A percentile compares a stretch with the other conserved stretches of the same genome.
These are phyloP conservation scores for Myriosclerotinia scirpicola DNA, from an alignment of 2,329 filamentous ascomycete species.

Conservation along the genomic window DNA sequence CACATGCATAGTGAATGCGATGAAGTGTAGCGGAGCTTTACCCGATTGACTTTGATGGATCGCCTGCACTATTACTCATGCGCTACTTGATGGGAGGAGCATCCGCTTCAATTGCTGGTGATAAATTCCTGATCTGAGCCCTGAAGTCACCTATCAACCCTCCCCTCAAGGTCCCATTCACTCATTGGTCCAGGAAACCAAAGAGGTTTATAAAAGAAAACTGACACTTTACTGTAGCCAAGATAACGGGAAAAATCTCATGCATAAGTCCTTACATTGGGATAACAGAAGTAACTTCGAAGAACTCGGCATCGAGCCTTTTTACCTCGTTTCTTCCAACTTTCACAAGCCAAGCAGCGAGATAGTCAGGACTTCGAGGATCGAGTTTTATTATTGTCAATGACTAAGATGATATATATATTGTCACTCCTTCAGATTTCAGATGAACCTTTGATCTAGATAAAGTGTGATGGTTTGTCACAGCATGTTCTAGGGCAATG, in stretches of 20 bases:
- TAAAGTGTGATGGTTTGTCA: too few species aligned
- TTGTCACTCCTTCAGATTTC: too few species aligned
- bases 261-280: background rate
- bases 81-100: too few species aligned
- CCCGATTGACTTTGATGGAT: too few species aligned
- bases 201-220: too few species aligned
- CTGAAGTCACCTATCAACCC: background rate
- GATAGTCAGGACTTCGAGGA: background rate
- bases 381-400: too few species aligned
- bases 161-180: background rate
- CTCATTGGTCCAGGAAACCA: background rate
- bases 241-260: background rate
- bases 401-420: rapidly evolving
- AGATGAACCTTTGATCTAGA: background rate
- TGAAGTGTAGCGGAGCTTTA: too few species aligned
- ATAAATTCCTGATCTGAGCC: too few species aligned
- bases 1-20: too few species aligned
- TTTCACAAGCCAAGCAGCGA: background rate
- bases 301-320: background rate
- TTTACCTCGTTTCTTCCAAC: background rate
- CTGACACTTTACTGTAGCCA: background rate
- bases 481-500: too few species aligned
- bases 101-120: too few species aligned
- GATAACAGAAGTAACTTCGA: background rate
- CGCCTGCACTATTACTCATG: too few species aligned